Conservation (phyloP, 768 basidiomycete genomes). For the Aureoboletus auriporus region DNA sequence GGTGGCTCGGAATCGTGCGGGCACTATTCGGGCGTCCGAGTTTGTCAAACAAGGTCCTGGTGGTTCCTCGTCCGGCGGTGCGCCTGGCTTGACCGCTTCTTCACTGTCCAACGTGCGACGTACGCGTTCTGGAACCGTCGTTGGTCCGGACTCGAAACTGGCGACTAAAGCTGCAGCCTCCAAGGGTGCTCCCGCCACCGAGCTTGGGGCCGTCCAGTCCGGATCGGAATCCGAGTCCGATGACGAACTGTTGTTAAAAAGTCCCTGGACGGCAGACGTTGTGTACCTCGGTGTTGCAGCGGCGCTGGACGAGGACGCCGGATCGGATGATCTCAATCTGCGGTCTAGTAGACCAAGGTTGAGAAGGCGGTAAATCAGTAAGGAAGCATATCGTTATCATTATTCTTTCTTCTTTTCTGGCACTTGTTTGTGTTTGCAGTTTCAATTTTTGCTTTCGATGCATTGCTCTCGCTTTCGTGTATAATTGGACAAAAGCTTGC, state of each 20-base stretch:
- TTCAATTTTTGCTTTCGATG: constrained; percentile 1
- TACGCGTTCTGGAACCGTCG: constrained; percentile 48
- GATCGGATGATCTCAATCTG: constrained; percentile 30
- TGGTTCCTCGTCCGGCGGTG: constrained; percentile 2
- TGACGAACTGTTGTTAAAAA: constrained; percentile 20
- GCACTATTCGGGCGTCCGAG: constrained; percentile 51
- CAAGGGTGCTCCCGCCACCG: not conserved
- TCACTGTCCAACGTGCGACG: constrained; percentile 29
- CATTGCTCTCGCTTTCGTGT: constrained; percentile 5
- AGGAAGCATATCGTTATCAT: not conserved
- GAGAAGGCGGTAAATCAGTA: constrained; percentile 7
- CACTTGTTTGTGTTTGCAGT: not conserved
- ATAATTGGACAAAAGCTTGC: constrained; percentile 1
- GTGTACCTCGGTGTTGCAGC: constrained; percentile 18
- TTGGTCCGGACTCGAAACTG: constrained; percentile 28
- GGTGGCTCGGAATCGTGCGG: constrained; percentile 38
- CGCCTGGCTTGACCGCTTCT: not conserved
- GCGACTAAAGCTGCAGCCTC: constrained; percentile 3
- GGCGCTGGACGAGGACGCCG: not conserved
- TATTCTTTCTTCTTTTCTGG: not conserved
- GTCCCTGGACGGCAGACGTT: constrained; percentile 19
- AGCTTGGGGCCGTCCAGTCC: not conserved
- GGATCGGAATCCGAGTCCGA: constrained; percentile 19
- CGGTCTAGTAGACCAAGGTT: constrained; percentile 7
- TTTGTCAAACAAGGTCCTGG: constrained; percentile 20